phyloP scores from a whole-genome alignment of 2,329 filamentous ascomycete genomes.

The Septoria petroselini region DNA sequence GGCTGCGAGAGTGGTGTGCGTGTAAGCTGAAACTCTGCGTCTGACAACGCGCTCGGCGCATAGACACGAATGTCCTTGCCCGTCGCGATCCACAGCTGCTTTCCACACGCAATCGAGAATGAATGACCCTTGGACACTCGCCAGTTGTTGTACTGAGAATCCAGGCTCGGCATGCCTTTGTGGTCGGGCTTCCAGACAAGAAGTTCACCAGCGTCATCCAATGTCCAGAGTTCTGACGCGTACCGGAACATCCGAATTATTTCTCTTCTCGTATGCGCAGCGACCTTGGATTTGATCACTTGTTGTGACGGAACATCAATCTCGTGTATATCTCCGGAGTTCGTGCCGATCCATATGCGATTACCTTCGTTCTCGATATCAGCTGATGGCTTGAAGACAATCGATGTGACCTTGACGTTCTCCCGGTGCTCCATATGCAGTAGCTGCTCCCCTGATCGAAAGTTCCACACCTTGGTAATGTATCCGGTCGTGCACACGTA shows the following conservation, averaged over 20 bases:
- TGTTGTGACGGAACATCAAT: slow-evolving; percentile 74
- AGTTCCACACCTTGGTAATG: slow-evolving; percentile 82
- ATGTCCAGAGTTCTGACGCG: slow-evolving; percentile 85
- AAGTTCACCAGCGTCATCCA: slow-evolving; percentile 84
- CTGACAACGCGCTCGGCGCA: slow-evolving; percentile 65
- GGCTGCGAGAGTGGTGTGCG: slow-evolving; percentile 67
- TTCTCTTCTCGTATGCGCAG: slow-evolving; percentile 73
- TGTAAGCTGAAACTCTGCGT: slow-evolving; percentile 70
- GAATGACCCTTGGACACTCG: slow-evolving; percentile 77
- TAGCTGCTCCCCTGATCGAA: slow-evolving; percentile 74
- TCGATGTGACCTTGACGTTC: slow-evolving; percentile 73
- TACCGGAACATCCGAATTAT: slow-evolving; percentile 83
- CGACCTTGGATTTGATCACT: slow-evolving; percentile 64
- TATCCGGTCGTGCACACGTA: slow-evolving; percentile 83
- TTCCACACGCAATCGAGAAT: slow-evolving; percentile 82
- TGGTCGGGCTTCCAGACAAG: slow-evolving; percentile 79
- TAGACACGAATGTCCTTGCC: slow-evolving; percentile 88
- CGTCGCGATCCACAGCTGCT: slow-evolving; percentile 80
- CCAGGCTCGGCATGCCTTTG: slow-evolving; percentile 70
- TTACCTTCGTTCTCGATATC: slow-evolving; percentile 77
- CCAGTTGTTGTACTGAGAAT: slow-evolving; percentile 71
- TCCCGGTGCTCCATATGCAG: slow-evolving; percentile 83
- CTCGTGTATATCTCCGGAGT: slow-evolving; percentile 82
- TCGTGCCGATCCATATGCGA: slow-evolving; percentile 86
- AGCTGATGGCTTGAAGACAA: slow-evolving; percentile 79